These are phyloP conservation scores for Ceratobasidium theobromae DNA, from an alignment of 1,284 basidiomycete genomes.

Conservation along the genomic window DNA sequence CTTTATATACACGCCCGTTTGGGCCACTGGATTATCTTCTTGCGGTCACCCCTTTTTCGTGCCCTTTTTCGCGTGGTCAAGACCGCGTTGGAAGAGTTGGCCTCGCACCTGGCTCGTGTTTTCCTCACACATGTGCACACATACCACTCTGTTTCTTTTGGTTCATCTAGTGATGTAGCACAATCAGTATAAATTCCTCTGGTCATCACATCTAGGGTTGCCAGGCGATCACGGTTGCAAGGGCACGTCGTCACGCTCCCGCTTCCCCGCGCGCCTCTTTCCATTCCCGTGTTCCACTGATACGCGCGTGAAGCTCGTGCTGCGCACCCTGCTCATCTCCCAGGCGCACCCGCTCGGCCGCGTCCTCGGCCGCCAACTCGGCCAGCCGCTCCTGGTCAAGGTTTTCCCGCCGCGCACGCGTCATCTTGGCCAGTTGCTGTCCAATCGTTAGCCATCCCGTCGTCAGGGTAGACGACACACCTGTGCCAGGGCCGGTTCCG, in stretches of 20 bases:
- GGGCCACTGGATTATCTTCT: constrained; percentile 26
- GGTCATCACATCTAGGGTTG: not conserved
- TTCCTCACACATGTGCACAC: not conserved
- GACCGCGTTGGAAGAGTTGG: not conserved
- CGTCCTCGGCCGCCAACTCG: constrained; percentile 41
- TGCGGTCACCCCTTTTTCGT: not conserved
- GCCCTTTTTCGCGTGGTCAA: not conserved
- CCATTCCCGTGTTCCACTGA: constrained; percentile 50
- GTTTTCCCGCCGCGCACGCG: constrained; percentile 34
- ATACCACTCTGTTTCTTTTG: constrained; percentile 23
- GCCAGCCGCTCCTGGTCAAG: constrained; percentile 34
- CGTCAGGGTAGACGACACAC: no score
- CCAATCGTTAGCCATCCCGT: not conserved
- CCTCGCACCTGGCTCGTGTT: constrained; percentile 5
- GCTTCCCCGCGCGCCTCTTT: constrained; percentile 45
- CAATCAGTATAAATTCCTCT: constrained; percentile 23
- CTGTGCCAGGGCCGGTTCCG: constrained; percentile 40
- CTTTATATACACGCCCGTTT: not conserved
- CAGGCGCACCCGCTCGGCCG: constrained; percentile 38
- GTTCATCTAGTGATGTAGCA: constrained; percentile 27
- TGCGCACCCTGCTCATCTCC: constrained; percentile 39
- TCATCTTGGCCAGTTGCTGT: constrained; percentile 37
- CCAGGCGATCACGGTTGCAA: not conserved
- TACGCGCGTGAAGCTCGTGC: constrained; percentile 42
- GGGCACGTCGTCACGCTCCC: constrained; percentile 38